Conservation (phyloP, 148 eudicot genomes). For the Rhododendron williamsianum region DNA sequence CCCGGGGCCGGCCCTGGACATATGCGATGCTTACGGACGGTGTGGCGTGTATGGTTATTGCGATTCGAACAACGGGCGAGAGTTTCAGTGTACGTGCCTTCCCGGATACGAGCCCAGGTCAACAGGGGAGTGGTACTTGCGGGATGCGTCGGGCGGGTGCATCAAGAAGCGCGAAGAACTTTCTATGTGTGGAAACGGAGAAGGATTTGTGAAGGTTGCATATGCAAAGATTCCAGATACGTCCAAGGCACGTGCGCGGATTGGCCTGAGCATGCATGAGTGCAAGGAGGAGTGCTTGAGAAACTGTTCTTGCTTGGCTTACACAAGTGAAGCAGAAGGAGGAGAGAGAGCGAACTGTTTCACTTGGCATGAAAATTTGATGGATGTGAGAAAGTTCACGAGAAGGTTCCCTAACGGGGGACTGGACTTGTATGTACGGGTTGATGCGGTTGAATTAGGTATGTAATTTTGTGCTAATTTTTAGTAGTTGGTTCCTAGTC, state of each 20-base stretch:
- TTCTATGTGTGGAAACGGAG: slow-evolving; percentile 36
- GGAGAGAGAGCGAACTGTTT: background rate
- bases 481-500: too few relatives aligned
- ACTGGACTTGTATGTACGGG: background rate
- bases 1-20: too few relatives aligned
- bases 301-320: slow-evolving; percentile 1
- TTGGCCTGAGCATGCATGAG: background rate
- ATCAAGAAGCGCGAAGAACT: slow-evolving; percentile 20
- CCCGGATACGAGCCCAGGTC: background rate
- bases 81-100: background rate
- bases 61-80: background rate
- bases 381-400: background rate
- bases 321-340: background rate
- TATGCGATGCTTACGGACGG: background rate
- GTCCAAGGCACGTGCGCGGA: too few relatives aligned
- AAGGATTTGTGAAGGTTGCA: slow-evolving; percentile 38
- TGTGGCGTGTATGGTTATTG: background rate
- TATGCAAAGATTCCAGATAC: slow-evolving; percentile 45
- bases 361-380: background rate
- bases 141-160: slow-evolving; percentile 45
- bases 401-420: background rate
- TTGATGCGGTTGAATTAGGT: background rate
- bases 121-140: background rate
- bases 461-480: too few relatives aligned
- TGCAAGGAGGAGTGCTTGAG: background rate